Percentiles rank a stretch among this genome's conserved stretches.
Evolutionary conservation across 1,139 yeast species (phyloP).

Genomic region (Yamadazyma taylorii): DNA sequence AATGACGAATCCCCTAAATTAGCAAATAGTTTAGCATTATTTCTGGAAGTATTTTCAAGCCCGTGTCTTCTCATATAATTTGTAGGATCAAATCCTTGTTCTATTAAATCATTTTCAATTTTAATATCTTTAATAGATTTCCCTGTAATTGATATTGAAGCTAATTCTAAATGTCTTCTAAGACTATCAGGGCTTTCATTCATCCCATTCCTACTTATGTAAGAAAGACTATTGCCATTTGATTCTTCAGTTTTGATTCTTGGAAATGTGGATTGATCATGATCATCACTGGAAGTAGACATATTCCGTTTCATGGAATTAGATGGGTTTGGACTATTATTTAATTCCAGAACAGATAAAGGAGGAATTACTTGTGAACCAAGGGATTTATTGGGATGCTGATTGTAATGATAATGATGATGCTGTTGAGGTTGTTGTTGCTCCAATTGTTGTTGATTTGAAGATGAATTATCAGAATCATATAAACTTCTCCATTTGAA

Average conservation of each 20-base stretch:
- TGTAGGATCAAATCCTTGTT: slow-evolving; percentile 49
- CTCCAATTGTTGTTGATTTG: too few relatives aligned
- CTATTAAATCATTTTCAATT: slow-evolving; percentile 47
- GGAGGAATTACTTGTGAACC: too few relatives aligned
- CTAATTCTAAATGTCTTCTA: slow-evolving; percentile 49
- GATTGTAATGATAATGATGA: too few relatives aligned
- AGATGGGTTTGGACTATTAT: too few relatives aligned
- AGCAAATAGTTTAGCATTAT: slow-evolving; percentile 16
- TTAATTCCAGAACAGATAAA: too few relatives aligned
- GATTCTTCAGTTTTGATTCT: too few relatives aligned
- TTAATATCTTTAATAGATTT: slow-evolving; percentile 50
- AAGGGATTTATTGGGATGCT: too few relatives aligned
- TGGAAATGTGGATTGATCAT: too few relatives aligned
- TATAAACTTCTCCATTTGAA: slow-evolving; percentile 64
- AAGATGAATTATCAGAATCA: slow-evolving; percentile 16
- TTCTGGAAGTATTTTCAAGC: slow-evolving; percentile 8
- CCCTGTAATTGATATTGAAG: slow-evolving; percentile 55
- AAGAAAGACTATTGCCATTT: too few relatives aligned
- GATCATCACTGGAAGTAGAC: too few relatives aligned
- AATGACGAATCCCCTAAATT: slow-evolving; percentile 18
- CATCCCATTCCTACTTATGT: not conserved
- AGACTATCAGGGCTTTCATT: slow-evolving; percentile 19
- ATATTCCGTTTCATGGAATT: too few relatives aligned
- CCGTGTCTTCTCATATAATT: slow-evolving; percentile 14
- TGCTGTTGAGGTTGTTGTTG: not conserved